These are phyloP conservation scores for Carex littledalei DNA, from an alignment of 176 grass and related monocot genomes.

Conservation along the genomic window DNA sequence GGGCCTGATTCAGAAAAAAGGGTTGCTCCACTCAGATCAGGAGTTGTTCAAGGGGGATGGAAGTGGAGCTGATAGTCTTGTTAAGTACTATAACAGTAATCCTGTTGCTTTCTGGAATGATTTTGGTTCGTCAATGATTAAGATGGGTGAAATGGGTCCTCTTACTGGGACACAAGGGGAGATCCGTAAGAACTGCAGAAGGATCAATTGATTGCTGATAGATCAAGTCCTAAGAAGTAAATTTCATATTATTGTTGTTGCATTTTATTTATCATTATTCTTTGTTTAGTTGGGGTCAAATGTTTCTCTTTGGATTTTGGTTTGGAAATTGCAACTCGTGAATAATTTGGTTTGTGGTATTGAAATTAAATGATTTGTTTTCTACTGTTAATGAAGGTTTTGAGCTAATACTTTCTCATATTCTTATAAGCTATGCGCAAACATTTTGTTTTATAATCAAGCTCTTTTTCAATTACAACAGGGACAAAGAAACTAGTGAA, in stretches of 20 bases:
- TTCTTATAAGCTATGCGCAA: neutral
- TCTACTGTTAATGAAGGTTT: neutral
- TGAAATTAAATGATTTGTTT: neutral
- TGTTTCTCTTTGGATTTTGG: neutral
- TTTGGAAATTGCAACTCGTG: neutral
- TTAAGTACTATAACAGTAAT: slow-evolving; percentile 27
- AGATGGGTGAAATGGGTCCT: slow-evolving; percentile 32
- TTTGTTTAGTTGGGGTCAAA: slow-evolving; percentile 5
- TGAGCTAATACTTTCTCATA: neutral
- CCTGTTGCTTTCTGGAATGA: slow-evolving; percentile 23
- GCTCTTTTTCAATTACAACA: neutral
- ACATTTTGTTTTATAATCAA: neutral
- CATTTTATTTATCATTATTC: neutral
- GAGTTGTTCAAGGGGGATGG: slow-evolving; percentile 33
- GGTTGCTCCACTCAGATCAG: slow-evolving; percentile 41
- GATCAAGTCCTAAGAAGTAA: neutral
- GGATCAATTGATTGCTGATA: slow-evolving; percentile 13
- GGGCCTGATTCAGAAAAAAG: slow-evolving; percentile 29
- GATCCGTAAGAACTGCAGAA: slow-evolving; percentile 22
- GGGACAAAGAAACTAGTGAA: neutral
- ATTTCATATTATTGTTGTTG: neutral
- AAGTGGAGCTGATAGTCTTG: slow-evolving; percentile 22
- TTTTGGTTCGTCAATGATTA: slow-evolving; percentile 32
- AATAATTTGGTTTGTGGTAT: slow-evolving; percentile 17
- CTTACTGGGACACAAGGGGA: slow-evolving; percentile 27